Conservation (phyloP, 176 grass and related monocot species). For the Rhynchospora tenuis region DNA sequence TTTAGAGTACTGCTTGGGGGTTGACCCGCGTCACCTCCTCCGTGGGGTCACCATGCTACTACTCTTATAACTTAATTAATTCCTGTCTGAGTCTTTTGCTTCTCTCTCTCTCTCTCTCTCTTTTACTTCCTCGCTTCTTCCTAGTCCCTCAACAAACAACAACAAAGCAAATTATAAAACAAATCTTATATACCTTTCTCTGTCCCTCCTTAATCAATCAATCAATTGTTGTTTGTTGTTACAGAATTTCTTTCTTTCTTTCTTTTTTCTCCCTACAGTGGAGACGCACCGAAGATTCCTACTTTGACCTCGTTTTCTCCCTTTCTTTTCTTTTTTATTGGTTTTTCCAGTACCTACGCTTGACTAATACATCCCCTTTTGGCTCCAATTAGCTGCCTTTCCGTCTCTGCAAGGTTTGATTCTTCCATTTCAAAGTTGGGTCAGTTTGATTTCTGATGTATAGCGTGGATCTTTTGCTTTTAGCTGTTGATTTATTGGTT, state of each 20-base stretch:
- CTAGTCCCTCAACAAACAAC: background rate
- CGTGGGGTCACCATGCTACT: background rate
- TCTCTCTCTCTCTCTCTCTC: background rate
- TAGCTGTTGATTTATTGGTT: conserved; percentile 10
- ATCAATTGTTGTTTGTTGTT: too few relatives aligned
- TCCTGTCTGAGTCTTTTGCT: background rate
- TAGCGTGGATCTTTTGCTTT: conserved; percentile 7
- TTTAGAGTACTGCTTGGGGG: conserved; percentile 1
- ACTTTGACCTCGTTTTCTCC: conserved; percentile 11
- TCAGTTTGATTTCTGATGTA: background rate
- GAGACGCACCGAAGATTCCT: conserved; percentile 7
- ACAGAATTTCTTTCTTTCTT: background rate
- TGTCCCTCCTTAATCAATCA: background rate
- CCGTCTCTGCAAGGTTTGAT: background rate
- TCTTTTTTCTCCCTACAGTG: background rate
- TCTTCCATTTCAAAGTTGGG: background rate
- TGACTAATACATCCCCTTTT: background rate
- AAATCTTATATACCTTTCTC: background rate
- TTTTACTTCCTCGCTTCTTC: background rate
- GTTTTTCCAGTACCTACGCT: background rate
- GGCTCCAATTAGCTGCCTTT: background rate
- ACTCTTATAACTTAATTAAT: background rate
- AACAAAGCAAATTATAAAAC: background rate
- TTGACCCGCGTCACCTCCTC: conserved; percentile 6
- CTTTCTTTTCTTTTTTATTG: background rate